These are phyloP conservation scores for Heterobasidion parviporum DNA, from an alignment of 1,284 basidiomycete genomes.

Conservation along the genomic window DNA sequence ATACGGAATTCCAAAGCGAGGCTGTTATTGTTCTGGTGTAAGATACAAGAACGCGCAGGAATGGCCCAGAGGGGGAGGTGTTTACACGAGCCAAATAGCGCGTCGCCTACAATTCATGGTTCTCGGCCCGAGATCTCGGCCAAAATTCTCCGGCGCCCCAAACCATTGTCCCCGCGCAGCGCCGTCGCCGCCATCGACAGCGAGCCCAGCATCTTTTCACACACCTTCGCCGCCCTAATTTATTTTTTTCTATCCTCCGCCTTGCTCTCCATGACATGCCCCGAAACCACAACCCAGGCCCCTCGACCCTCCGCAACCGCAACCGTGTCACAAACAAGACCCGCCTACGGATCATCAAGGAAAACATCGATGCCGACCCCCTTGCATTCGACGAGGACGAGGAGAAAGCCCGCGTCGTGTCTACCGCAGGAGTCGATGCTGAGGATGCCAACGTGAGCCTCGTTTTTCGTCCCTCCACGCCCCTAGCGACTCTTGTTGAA, in stretches of 20 bases:
- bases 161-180: constrained; percentile 12
- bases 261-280: constrained; percentile 65
- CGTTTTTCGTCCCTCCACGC: constrained; percentile 26
- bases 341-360: constrained; percentile 74
- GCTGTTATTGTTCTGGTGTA: background rate
- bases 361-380: constrained; percentile 74
- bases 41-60: background rate
- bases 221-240: constrained; percentile 9
- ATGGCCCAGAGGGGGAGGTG: background rate
- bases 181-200: constrained; percentile 14
- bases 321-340: constrained; percentile 90
- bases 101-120: constrained; percentile 5
- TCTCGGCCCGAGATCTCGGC: constrained; percentile 11
- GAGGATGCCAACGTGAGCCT: constrained; percentile 82
- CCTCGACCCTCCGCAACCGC: constrained; percentile 71
- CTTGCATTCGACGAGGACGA: constrained; percentile 77
- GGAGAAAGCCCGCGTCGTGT: constrained; percentile 61
- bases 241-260: constrained; percentile 13
- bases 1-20: no score
- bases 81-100: constrained; percentile 5
- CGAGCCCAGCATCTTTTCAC: constrained; percentile 7
- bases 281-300: constrained; percentile 64
- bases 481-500: constrained; percentile 35
- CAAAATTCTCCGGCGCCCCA: constrained; percentile 12
- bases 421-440: constrained; percentile 69